Conservation (phyloP, 345 rosid species). For the Corchorus capsularis region DNA sequence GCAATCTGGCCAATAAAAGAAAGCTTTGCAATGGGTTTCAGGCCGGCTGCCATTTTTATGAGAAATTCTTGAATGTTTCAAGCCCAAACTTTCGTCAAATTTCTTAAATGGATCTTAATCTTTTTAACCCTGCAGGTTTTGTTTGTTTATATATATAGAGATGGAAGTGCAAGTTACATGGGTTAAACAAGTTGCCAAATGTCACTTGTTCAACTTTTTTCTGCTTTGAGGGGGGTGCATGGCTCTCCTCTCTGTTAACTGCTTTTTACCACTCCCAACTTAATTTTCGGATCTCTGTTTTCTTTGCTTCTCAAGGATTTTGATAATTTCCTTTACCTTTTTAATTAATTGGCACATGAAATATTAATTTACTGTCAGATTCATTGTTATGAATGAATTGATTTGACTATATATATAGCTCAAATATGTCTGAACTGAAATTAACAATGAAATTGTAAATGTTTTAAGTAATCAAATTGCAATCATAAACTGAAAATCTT, state of each 20-base stretch:
- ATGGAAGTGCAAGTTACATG: not conserved
- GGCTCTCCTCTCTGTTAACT: not conserved
- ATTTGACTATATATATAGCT: too few relatives aligned
- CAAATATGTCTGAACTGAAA: too few relatives aligned
- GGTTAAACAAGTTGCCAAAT: not conserved
- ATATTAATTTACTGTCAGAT: too few relatives aligned
- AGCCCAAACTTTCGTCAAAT: not conserved
- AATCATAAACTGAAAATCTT: too few relatives aligned
- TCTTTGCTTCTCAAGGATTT: not conserved
- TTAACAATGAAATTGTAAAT: too few relatives aligned
- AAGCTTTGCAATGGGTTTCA: conserved; percentile 13
- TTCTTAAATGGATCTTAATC: too few relatives aligned
- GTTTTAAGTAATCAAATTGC: too few relatives aligned
- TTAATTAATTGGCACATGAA: too few relatives aligned
- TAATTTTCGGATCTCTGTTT: conserved; percentile 7
- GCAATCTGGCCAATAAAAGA: not conserved
- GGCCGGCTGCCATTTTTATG: conserved; percentile 27
- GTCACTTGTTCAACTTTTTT: conserved; percentile 15
- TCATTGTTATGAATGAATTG: too few relatives aligned
- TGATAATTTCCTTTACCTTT: not conserved
- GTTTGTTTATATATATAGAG: not conserved
- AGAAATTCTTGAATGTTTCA: not conserved
- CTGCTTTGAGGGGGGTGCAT: not conserved
- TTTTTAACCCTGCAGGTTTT: not conserved
- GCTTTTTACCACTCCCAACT: not conserved